Evolutionary conservation across 2,329 filamentous ascomycete species (phyloP).

Genomic region (Pyrenophora teres): DNA sequence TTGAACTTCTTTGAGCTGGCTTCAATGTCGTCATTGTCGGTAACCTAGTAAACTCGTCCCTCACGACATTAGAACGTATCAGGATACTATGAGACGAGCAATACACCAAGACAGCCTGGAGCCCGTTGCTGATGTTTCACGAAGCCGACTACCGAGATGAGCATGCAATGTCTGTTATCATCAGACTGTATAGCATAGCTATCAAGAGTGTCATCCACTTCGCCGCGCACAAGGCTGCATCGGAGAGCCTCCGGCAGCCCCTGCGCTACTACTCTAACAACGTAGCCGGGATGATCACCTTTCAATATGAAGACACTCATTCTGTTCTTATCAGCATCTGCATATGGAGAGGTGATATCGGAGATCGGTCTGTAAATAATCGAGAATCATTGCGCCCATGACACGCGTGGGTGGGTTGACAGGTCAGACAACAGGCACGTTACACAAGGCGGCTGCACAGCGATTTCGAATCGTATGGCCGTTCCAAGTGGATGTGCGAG

Average conservation of each 20-base stretch:
- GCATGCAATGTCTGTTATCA: slow-evolving; percentile 7
- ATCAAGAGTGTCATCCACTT: slow-evolving; percentile 68
- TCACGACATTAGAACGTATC: slow-evolving; percentile 37
- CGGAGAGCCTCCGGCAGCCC: slow-evolving; percentile 62
- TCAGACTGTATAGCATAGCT: slow-evolving; percentile 24
- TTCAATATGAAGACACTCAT: slow-evolving; percentile 63
- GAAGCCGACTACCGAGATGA: slow-evolving; percentile 50
- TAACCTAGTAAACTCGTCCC: slow-evolving; percentile 47
- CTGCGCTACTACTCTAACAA: slow-evolving; percentile 69
- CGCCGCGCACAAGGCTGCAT: slow-evolving; percentile 66
- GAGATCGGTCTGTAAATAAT: slow-evolving; percentile 50
- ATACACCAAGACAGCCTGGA: not conserved
- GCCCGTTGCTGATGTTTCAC: slow-evolving; percentile 50
- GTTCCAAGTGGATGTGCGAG: slow-evolving; percentile 68
- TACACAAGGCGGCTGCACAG: slow-evolving; percentile 11
- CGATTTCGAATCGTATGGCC: slow-evolving; percentile 64
- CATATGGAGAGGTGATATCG: slow-evolving; percentile 56
- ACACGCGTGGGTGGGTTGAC: slow-evolving; percentile 13
- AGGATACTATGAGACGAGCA: slow-evolving; percentile 1
- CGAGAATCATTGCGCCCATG: slow-evolving; percentile 58
- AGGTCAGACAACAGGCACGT: not conserved
- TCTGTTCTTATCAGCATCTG: slow-evolving; percentile 67
- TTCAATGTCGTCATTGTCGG: slow-evolving; percentile 54
- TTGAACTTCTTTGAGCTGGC: slow-evolving; percentile 56
- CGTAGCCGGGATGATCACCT: slow-evolving; percentile 56